A percentile compares a stretch with the other conserved stretches of the same genome.
These are phyloP conservation scores for Epichloe coenophiala DNA, from an alignment of 2,329 filamentous ascomycete species.

Conservation along the genomic window DNA sequence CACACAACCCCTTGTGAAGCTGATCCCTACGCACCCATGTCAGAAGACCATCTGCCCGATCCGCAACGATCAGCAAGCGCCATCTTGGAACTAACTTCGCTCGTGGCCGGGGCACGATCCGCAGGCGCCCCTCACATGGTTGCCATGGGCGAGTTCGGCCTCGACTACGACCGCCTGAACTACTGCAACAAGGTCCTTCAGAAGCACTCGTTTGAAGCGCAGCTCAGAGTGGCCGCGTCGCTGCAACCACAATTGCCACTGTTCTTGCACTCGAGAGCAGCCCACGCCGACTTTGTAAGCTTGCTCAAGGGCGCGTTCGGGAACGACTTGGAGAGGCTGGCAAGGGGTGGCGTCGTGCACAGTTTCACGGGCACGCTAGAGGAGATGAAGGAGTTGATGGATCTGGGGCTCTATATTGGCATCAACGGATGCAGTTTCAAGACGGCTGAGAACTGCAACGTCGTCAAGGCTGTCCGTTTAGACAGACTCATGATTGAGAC, in stretches of 20 bases:
- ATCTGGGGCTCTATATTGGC: slow-evolving; percentile 77
- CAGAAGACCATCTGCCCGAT: slow-evolving; percentile 35
- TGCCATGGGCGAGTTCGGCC: slow-evolving; percentile 87
- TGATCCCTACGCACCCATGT: slow-evolving; percentile 32
- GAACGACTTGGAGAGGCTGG: slow-evolving; percentile 47
- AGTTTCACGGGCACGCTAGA: slow-evolving; percentile 82
- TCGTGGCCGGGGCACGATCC: slow-evolving; percentile 47
- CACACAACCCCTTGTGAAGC: slow-evolving; percentile 38
- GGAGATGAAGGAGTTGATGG: slow-evolving; percentile 71
- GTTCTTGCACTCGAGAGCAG: slow-evolving; percentile 84
- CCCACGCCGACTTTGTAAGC: slow-evolving; percentile 69
- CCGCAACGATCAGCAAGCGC: slow-evolving; percentile 29
- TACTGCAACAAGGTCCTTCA: slow-evolving; percentile 70
- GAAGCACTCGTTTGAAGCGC: slow-evolving; percentile 69
- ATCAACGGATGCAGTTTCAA: slow-evolving; percentile 96
- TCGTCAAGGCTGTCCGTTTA: slow-evolving; percentile 67
- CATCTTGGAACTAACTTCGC: slow-evolving; percentile 45
- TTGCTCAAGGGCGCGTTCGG: slow-evolving; percentile 49
- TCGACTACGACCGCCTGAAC: slow-evolving; percentile 88
- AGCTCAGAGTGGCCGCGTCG: slow-evolving; percentile 63
- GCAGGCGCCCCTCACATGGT: slow-evolving; percentile 36
- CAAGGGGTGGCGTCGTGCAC: slow-evolving; percentile 75
- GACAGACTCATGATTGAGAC: slow-evolving; percentile 86
- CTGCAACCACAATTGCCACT: slow-evolving; percentile 65
- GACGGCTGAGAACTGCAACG: slow-evolving; percentile 77